phyloP scores from a whole-genome alignment of 345 rosid genomes.

The Populus nigra region DNA sequence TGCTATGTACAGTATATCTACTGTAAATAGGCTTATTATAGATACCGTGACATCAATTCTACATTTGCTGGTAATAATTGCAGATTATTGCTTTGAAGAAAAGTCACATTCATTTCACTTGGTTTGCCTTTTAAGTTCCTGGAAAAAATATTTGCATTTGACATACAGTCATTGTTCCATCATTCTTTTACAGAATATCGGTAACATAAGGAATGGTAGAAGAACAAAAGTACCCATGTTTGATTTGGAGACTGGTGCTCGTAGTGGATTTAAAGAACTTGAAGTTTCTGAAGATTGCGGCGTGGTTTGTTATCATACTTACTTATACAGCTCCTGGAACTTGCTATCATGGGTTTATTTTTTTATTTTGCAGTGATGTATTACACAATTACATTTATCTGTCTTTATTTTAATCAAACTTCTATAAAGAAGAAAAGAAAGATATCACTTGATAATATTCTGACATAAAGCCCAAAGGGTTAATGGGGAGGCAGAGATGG shows the following conservation, averaged over 20 bases:
- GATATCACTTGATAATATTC: neutral
- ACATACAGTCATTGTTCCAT: conserved; percentile 7
- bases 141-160: neutral
- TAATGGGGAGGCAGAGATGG: neutral
- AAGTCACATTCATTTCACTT: neutral
- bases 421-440: neutral
- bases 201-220: conserved; percentile 60
- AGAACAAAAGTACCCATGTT: conserved; percentile 81
- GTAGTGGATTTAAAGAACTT: conserved; percentile 86
- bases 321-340: conserved; percentile 12
- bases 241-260: conserved; percentile 85
- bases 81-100: neutral
- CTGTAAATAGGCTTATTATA: neutral
- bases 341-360: conserved; percentile 6
- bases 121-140: neutral
- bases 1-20: neutral
- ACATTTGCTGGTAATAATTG: neutral
- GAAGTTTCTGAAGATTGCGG: conserved; percentile 95
- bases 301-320: conserved; percentile 56
- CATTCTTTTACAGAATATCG: conserved; percentile 63
- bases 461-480: conserved; percentile 2
- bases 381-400: neutral
- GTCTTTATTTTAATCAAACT: neutral
- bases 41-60: neutral
- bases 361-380: neutral